Percentiles rank a stretch among this genome's conserved stretches.
phyloP scores from a whole-genome alignment of 495 filamentous ascomycete species.

The Trichoderma gamsii region DNA sequence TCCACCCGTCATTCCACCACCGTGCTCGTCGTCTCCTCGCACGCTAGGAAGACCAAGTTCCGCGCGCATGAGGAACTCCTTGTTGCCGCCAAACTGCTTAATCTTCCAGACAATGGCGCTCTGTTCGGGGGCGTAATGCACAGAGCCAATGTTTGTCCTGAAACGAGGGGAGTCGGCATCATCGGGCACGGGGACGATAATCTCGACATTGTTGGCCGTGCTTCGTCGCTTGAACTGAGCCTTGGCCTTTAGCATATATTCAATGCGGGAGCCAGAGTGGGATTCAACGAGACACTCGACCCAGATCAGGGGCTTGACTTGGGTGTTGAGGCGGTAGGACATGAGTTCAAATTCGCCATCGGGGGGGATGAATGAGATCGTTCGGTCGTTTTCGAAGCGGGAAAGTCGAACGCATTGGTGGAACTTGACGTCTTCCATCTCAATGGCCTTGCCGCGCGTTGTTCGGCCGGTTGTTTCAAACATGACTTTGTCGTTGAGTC shows the following conservation, averaged over 20 bases:
- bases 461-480: conserved; percentile 96
- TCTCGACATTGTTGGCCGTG: conserved; percentile 98
- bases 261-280: conserved; percentile 88
- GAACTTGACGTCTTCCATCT: conserved; percentile 99
- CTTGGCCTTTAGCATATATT: conserved; percentile 98
- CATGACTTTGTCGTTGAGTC: conserved; percentile 99
- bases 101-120: conserved; percentile 99
- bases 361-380: conserved; percentile 97
- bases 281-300: conserved; percentile 96
- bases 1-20: conserved; percentile 92
- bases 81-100: conserved; percentile 97
- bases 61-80: conserved; percentile 99
- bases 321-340: conserved; percentile 98
- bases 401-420: conserved; percentile 96
- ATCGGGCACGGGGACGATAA: conserved; percentile 92
- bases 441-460: conserved; percentile 91
- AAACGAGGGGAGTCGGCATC: conserved; percentile 96
- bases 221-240: conserved; percentile 97
- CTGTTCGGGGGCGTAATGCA: conserved; percentile 98
- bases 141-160: conserved; percentile 92
- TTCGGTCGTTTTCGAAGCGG: conserved; percentile 96
- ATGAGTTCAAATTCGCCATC: conserved; percentile 99
- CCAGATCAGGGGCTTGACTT: conserved; percentile 98
- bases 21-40: conserved; percentile 91
- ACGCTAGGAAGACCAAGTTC: conserved; percentile 92